Evolutionary conservation across 805 yeast species (phyloP).

Genomic region (Kluyveromyces lactis): DNA sequence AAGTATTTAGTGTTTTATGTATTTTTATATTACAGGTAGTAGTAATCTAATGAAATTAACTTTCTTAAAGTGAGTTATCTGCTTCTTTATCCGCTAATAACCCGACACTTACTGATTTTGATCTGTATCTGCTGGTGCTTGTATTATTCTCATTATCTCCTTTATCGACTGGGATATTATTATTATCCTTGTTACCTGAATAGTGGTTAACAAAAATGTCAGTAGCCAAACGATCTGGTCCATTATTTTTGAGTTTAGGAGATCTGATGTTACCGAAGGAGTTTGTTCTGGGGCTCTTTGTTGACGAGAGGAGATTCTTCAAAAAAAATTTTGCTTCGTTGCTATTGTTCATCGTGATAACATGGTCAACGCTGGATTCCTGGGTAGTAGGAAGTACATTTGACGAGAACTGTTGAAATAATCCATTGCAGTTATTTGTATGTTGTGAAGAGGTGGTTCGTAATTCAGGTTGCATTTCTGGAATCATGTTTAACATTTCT

Average conservation of each 20-base stretch:
- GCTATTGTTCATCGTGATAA: constrained; percentile 6
- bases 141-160: constrained; percentile 1
- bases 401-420: constrained; percentile 2
- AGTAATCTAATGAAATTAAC: too few species aligned
- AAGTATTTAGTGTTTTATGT: too few species aligned
- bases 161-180: constrained; percentile 3
- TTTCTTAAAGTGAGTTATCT: too few species aligned
- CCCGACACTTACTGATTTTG: constrained; percentile 10
- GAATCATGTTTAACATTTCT: constrained; percentile 9
- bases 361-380: constrained; percentile 10
- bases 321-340: constrained; percentile 12
- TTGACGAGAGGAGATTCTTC: constrained; percentile 13
- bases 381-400: constrained; percentile 13
- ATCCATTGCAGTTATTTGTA: not conserved
- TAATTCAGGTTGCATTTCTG: constrained; percentile 3
- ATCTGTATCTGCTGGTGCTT: constrained; percentile 7
- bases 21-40: too few species aligned
- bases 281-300: constrained; percentile 10
- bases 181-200: constrained; percentile 5
- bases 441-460: not conserved
- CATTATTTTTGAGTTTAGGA: not conserved
- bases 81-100: constrained; percentile 1
- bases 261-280: constrained; percentile 5
- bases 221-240: too few species aligned
- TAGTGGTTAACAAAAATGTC: constrained; percentile 9